Evolutionary conservation across 768 basidiomycete genomes (phyloP).

Genomic region (Lactarius deliciosus): DNA sequence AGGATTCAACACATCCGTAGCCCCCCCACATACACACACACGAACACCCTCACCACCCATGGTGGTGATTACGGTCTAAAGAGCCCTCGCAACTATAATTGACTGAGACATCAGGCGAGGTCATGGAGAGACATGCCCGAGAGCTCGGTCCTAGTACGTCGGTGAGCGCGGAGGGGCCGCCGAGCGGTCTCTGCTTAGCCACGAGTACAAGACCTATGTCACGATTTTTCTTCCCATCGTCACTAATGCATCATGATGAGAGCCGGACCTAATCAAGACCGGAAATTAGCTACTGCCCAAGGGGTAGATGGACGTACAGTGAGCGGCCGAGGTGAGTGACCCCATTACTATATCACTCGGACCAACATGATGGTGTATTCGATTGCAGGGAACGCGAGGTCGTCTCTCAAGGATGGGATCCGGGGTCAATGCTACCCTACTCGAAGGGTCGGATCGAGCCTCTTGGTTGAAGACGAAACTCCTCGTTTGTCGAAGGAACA

Average conservation of each 20-base stretch:
- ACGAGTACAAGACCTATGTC: neutral
- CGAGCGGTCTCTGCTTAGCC: neutral
- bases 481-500: no score
- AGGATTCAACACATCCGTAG: no score
- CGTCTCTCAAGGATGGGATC: no score
- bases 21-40: no score
- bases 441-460: no score
- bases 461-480: no score
- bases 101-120: no score
- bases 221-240: neutral
- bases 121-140: constrained; percentile 1
- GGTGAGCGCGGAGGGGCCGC: neutral
- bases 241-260: neutral
- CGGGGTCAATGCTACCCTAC: no score
- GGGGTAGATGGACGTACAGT: neutral
- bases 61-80: no score
- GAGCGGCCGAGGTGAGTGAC: constrained; percentile 7
- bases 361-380: neutral
- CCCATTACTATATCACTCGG: neutral
- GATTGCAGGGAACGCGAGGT: neutral
- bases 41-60: no score
- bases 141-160: neutral
- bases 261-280: neutral
- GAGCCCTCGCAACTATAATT: no score
- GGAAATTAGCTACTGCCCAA: neutral